phyloP scores from a whole-genome alignment of 352 stramenopile species.

The Plasmopara muralis region DNA sequence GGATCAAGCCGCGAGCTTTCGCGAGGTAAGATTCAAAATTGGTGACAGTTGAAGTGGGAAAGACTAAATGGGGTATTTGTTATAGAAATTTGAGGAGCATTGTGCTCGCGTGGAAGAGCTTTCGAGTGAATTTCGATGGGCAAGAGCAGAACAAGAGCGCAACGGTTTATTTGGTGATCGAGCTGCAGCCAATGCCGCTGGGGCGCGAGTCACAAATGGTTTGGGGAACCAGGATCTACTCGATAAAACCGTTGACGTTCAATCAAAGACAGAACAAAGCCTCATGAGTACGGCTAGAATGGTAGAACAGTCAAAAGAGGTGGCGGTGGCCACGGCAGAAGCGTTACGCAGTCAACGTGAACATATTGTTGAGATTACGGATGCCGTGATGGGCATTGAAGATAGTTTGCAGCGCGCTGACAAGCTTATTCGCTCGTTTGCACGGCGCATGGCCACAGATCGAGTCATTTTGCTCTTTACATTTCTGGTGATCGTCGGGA shows the following conservation, averaged over 20 bases:
- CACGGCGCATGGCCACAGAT: conserved; percentile 75
- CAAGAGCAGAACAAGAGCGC: conserved; percentile 69
- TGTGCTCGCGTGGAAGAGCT: conserved; percentile 74
- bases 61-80: too few relatives aligned
- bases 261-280: conserved; percentile 81
- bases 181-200: conserved; percentile 17
- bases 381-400: conserved; percentile 84
- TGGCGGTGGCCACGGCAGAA: conserved; percentile 72
- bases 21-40: conserved; percentile 34
- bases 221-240: conserved; percentile 68
- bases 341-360: conserved; percentile 72
- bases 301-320: conserved; percentile 80
- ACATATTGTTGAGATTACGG: conserved; percentile 83
- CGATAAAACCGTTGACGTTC: conserved; percentile 65
- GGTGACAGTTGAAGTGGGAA: too few relatives aligned
- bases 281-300: conserved; percentile 82
- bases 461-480: conserved; percentile 74
- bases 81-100: conserved; percentile 82
- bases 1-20: conserved; percentile 57
- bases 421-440: conserved; percentile 76
- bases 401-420: conserved; percentile 71
- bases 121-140: conserved; percentile 71
- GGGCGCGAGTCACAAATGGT: conserved; percentile 16
- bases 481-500: conserved; percentile 73
- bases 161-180: conserved; percentile 70